Conservation (phyloP, 805 yeast genomes). For the Scheffersomyces amazonensis region DNA sequence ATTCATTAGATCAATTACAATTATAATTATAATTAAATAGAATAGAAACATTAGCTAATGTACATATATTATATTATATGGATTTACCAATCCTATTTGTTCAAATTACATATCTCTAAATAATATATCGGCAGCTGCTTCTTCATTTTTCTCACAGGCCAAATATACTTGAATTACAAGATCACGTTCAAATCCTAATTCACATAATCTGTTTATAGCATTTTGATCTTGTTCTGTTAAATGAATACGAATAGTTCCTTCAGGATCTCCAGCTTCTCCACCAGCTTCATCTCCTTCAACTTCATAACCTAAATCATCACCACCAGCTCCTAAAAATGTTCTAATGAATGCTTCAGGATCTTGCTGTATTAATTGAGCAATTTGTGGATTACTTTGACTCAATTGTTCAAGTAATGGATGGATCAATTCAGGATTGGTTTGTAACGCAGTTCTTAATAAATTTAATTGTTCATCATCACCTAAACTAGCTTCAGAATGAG, state of each 20-base stretch:
- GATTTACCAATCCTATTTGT: not conserved
- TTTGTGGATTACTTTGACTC: constrained; percentile 78
- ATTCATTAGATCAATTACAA: constrained; percentile 10
- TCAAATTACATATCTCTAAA: constrained; percentile 51
- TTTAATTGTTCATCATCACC: constrained; percentile 46
- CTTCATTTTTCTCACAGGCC: constrained; percentile 98
- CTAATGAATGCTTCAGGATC: constrained; percentile 90
- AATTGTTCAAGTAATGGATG: constrained; percentile 81
- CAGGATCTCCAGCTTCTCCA: constrained; percentile 33
- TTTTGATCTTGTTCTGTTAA: constrained; percentile 81
- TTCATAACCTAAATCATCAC: constrained; percentile 45
- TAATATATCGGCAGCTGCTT: constrained; percentile 89
- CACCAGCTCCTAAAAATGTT: constrained; percentile 62
- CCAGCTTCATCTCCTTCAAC: constrained; percentile 28
- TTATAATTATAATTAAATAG: not conserved
- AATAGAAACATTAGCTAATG: not conserved
- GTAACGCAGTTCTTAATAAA: constrained; percentile 70
- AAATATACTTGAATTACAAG: constrained; percentile 89
- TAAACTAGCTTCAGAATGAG: constrained; percentile 28
- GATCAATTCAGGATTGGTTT: constrained; percentile 83
- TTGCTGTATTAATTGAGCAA: constrained; percentile 72
- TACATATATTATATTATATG: not conserved
- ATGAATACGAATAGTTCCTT: constrained; percentile 49
- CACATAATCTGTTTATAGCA: constrained; percentile 88
- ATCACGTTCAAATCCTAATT: constrained; percentile 86